A percentile compares a stretch with the other conserved stretches of the same genome.
These are phyloP conservation scores for Chaetomium fimeti DNA, from an alignment of 495 filamentous ascomycete species.

Conservation along the genomic window DNA sequence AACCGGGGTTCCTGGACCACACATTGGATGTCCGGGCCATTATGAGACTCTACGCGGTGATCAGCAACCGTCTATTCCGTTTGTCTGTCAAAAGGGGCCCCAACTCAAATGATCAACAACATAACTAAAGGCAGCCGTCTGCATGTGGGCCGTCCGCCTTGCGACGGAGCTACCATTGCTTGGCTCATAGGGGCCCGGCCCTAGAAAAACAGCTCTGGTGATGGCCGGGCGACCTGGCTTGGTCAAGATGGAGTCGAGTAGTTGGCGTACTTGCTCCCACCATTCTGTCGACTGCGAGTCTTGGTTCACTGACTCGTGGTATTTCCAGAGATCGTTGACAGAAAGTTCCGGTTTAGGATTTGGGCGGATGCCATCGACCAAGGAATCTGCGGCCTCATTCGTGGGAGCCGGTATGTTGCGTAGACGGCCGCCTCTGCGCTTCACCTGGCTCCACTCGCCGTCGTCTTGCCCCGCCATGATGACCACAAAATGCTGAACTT, in stretches of 20 bases:
- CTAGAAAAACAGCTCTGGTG: conserved; percentile 46
- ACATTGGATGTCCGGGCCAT: conserved; percentile 37
- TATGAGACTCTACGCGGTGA: conserved; percentile 21
- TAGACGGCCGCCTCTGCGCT: conserved; percentile 31
- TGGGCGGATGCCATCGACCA: conserved; percentile 22
- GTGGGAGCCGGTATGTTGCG: conserved; percentile 18
- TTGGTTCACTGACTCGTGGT: conserved; percentile 26
- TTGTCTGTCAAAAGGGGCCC: background rate
- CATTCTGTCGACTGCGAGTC: conserved; percentile 25
- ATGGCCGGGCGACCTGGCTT: conserved; percentile 23
- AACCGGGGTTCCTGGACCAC: conserved; percentile 72
- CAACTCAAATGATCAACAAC: conserved; percentile 48
- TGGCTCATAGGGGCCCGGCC: conserved; percentile 47
- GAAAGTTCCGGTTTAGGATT: conserved; percentile 34
- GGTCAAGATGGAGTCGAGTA: conserved; percentile 17
- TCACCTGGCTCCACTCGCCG: conserved; percentile 33
- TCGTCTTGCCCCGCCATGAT: conserved; percentile 24
- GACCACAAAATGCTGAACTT: too few species aligned
- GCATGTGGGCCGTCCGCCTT: conserved; percentile 45
- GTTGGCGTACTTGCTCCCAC: conserved; percentile 25
- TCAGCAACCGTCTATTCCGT: conserved; percentile 4
- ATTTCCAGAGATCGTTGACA: conserved; percentile 25
- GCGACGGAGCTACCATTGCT: conserved; percentile 35
- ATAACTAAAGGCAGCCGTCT: conserved; percentile 61
- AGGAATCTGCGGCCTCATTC: conserved; percentile 8